Evolutionary conservation across 768 basidiomycete species (phyloP).

Genomic region (Phaffia australis): DNA sequence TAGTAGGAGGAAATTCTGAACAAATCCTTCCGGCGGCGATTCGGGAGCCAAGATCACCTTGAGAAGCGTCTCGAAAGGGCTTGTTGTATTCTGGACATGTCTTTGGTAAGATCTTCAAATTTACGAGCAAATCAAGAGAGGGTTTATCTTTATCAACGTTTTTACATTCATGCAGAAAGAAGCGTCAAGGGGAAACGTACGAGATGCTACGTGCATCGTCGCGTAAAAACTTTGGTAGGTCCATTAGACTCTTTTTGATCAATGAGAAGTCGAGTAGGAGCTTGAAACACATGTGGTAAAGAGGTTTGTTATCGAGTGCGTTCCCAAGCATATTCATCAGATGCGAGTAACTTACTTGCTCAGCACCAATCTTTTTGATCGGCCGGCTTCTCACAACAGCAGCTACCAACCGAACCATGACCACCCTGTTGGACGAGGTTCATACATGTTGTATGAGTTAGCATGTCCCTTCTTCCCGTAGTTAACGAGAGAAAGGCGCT

Average conservation of each 20-base stretch:
- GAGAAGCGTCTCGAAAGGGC: constrained; percentile 75
- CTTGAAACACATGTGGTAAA: constrained; percentile 38
- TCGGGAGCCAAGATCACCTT: constrained; percentile 92
- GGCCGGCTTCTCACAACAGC: constrained; percentile 82
- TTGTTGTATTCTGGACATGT: constrained; percentile 40
- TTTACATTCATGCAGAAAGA: not conserved
- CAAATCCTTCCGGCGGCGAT: constrained; percentile 88
- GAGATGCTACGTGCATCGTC: constrained; percentile 19
- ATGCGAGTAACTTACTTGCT: constrained; percentile 53
- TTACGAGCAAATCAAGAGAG: not conserved
- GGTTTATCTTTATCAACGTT: not conserved
- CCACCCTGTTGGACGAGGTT: constrained; percentile 45
- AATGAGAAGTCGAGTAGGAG: constrained; percentile 82
- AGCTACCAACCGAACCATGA: constrained; percentile 79
- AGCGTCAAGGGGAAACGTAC: not conserved
- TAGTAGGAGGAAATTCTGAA: constrained; percentile 86
- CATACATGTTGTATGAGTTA: not conserved
- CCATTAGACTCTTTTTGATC: constrained; percentile 68
- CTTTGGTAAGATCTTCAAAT: constrained; percentile 19
- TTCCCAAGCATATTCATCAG: not conserved
- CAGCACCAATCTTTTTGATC: constrained; percentile 82
- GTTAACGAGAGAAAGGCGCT: constrained; percentile 20
- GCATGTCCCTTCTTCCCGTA: not conserved
- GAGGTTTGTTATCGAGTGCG: not conserved
- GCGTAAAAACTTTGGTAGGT: constrained; percentile 48